These are phyloP conservation scores for Trichoderma sp. DNA, from an alignment of 2,329 filamentous ascomycete genomes.

Conservation along the genomic window DNA sequence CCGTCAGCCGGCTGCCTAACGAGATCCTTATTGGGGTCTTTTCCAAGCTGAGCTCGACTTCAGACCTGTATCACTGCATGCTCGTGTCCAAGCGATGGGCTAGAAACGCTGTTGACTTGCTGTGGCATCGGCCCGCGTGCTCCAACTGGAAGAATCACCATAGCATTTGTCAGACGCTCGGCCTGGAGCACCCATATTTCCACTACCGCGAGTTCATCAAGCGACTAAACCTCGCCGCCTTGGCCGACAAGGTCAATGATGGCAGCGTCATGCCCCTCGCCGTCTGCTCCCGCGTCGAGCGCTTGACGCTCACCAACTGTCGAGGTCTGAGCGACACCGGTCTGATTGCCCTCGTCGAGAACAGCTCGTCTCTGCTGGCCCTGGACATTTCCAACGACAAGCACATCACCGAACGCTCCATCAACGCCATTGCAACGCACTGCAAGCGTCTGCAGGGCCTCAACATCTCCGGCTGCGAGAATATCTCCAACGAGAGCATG, in stretches of 20 bases:
- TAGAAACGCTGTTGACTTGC: constrained; percentile 81
- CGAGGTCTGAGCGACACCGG: constrained; percentile 78
- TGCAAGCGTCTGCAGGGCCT: constrained; percentile 85
- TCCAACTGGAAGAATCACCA: constrained; percentile 79
- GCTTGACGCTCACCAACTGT: constrained; percentile 89
- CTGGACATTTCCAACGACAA: constrained; percentile 83
- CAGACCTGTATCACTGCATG: constrained; percentile 84
- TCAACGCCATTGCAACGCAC: constrained; percentile 73
- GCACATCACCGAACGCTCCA: constrained; percentile 79
- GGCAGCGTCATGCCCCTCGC: constrained; percentile 80
- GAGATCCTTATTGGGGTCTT: constrained; percentile 95
- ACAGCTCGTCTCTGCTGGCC: constrained; percentile 78
- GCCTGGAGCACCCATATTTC: constrained; percentile 73
- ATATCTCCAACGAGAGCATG: constrained; percentile 83
- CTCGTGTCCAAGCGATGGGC: constrained; percentile 94
- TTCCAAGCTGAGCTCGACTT: constrained; percentile 70
- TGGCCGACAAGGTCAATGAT: constrained; percentile 76
- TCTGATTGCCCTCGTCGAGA: constrained; percentile 72
- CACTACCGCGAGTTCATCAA: constrained; percentile 87
- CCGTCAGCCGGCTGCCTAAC: constrained; percentile 81
- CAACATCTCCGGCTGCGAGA: constrained; percentile 83
- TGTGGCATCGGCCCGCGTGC: constrained; percentile 94
- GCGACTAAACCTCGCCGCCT: constrained; percentile 80
- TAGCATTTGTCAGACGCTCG: constrained; percentile 76
- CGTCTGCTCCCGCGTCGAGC: constrained; percentile 85